Evolutionary conservation across 441 rosid species (phyloP).

Genomic region (Gossypium aridum): DNA sequence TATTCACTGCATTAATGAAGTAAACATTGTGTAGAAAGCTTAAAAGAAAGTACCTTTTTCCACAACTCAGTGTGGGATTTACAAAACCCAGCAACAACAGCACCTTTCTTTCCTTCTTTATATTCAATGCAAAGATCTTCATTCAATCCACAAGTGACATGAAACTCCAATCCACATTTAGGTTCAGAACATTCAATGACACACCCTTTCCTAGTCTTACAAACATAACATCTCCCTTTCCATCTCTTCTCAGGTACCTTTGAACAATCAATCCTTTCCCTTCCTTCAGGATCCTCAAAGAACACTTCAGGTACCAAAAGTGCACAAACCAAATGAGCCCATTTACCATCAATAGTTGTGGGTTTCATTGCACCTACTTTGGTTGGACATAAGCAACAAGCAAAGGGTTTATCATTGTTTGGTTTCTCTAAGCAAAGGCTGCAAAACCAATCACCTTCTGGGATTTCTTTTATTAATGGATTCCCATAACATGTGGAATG

Average conservation of each 20-base stretch:
- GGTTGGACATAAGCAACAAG: conserved; percentile 66
- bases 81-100: conserved; percentile 82
- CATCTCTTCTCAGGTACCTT: conserved; percentile 54
- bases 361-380: conserved; percentile 65
- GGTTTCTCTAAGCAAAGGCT: conserved; percentile 30
- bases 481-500: conserved; percentile 85
- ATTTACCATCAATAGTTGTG: conserved; percentile 39
- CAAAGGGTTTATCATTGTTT: background rate
- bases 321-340: conserved; percentile 83
- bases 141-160: conserved; percentile 72
- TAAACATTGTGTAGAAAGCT: background rate
- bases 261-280: conserved; percentile 62
- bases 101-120: conserved; percentile 51
- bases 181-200: conserved; percentile 79
- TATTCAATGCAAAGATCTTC: conserved; percentile 75
- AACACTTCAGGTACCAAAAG: conserved; percentile 82
- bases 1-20: background rate
- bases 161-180: conserved; percentile 57
- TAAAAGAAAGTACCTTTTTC: conserved; percentile 48
- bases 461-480: conserved; percentile 58
- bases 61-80: conserved; percentile 61
- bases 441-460: conserved; percentile 94
- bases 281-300: conserved; percentile 76
- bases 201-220: conserved; percentile 55
- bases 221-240: conserved; percentile 57